phyloP scores from a whole-genome alignment of 305 asterid species.

The Fraxinus albicans region DNA sequence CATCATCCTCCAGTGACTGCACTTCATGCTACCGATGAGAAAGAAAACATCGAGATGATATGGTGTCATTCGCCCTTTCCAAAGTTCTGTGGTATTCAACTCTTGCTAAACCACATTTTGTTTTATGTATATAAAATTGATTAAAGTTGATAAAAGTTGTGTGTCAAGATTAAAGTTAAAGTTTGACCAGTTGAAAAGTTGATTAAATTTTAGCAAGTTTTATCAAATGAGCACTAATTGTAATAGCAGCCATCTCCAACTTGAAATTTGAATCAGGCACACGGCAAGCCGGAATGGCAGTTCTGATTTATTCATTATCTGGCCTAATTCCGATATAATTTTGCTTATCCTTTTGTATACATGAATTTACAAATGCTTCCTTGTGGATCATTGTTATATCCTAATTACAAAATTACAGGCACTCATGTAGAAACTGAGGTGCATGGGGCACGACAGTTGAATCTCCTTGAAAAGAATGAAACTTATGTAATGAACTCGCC shows the following conservation, averaged over 20 bases:
- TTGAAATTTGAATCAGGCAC: background rate
- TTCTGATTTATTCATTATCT: background rate
- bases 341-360: background rate
- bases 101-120: background rate
- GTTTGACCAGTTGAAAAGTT: background rate
- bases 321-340: background rate
- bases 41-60: slow-evolving; percentile 45
- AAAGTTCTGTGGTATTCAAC: slow-evolving; percentile 52
- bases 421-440: slow-evolving; percentile 67
- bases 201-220: background rate
- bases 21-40: slow-evolving; percentile 81
- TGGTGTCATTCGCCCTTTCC: slow-evolving; percentile 76
- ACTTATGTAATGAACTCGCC: slow-evolving; percentile 73
- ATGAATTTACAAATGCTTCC: background rate
- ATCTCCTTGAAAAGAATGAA: slow-evolving; percentile 54
- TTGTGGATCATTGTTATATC: background rate
- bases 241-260: background rate
- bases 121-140: background rate
- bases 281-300: background rate
- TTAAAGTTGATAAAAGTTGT: background rate
- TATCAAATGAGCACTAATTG: background rate
- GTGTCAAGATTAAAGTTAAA: background rate
- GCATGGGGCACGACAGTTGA: slow-evolving; percentile 52
- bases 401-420: slow-evolving; percentile 36
- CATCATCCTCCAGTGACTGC: slow-evolving; percentile 93